phyloP scores from a whole-genome alignment of 1,139 yeast species.

The Citeromyces hawaiiensis region DNA sequence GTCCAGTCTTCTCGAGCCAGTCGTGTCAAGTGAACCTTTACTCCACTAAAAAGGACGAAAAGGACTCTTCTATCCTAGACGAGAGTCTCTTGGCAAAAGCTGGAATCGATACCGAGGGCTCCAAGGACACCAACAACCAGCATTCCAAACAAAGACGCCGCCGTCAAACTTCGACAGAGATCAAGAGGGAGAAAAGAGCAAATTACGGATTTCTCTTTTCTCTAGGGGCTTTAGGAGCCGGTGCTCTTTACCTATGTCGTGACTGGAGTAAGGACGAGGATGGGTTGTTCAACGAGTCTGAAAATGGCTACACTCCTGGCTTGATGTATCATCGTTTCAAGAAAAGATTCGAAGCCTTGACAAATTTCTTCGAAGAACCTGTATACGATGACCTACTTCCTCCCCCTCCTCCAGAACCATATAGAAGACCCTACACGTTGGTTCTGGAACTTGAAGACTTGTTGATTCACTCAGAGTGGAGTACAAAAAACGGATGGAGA shows the following conservation, averaged over 20 bases:
- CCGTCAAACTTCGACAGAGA: conserved; percentile 57
- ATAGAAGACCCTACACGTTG: conserved; percentile 84
- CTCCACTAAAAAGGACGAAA: conserved; percentile 16
- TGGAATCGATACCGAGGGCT: conserved; percentile 36
- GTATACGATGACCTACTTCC: conserved; percentile 87
- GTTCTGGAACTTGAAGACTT: conserved; percentile 85
- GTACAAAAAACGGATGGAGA: conserved; percentile 90
- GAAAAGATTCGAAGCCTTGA: conserved; percentile 61
- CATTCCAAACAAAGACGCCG: conserved; percentile 19
- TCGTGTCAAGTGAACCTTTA: neutral
- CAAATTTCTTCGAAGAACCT: conserved; percentile 85
- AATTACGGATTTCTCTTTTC: conserved; percentile 53
- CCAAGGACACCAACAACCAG: conserved; percentile 12
- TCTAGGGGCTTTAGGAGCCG: conserved; percentile 48
- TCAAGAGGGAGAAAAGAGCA: conserved; percentile 55
- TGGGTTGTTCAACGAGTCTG: conserved; percentile 35
- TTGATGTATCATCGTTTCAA: conserved; percentile 54
- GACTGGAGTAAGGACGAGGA: conserved; percentile 81
- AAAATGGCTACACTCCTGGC: conserved; percentile 58
- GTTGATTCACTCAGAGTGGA: conserved; percentile 86
- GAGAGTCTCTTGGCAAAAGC: conserved; percentile 79
- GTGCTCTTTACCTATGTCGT: conserved; percentile 65
- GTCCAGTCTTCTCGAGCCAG: neutral
- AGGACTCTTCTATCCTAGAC: conserved; percentile 49
- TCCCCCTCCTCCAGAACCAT: conserved; percentile 84